Base-by-base conservation (phyloP, 2,329 filamentous ascomycete species). In the Ophiostoma ips region DNA sequence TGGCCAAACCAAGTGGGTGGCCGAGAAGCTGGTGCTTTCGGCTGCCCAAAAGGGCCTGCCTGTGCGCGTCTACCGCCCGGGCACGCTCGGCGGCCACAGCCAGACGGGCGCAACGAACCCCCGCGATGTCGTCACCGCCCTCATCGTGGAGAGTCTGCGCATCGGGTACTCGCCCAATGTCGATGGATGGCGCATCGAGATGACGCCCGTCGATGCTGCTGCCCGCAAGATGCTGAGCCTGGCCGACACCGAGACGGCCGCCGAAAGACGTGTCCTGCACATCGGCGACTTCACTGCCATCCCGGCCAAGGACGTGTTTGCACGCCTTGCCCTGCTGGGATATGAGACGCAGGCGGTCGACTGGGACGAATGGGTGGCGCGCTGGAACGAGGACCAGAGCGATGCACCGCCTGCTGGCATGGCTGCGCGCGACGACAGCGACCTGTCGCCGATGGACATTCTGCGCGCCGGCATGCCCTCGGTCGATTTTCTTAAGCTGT, bases 161-260 rank as follows among this genome's bases (percentile, higher is more conserved):
- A 71, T 89, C 3, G 84, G 84, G 6, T 75, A 76, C 56, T 76
- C 76, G 1, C 84, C 85, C 0, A 73, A 84, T 49, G 79, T 88
- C 4, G 72, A 82, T 46, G 79, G 79, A 38, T 90, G 85, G 85
- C 77, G 81, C 46, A 76, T 83, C 1, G 85, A 90, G 66, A 89
- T 89, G 84, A 88, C 85, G 0, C 84, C 85, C 0, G 85, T 87
- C 13, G 84, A 90, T 63, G 88, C 86, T 58, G 83, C 88, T 52
- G 84, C 80, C 65, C 79, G 79, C 55, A 79, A 83, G 4, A 85
- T 90, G 56, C 68, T 84, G 21, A 77, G 83, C 16, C 72, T 89
- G 18, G 74, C 11, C 11, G 34, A 13, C 12, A 79, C 82, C 56
- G 73, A 86, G 52, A 73, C 68, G 0, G 71, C 80, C 9, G 31